Evolutionary conservation across 495 filamentous ascomycete genomes (phyloP), one percentile per base, ranked within the genome.

Genomic region (Aspergillus homomorphus): DNA sequence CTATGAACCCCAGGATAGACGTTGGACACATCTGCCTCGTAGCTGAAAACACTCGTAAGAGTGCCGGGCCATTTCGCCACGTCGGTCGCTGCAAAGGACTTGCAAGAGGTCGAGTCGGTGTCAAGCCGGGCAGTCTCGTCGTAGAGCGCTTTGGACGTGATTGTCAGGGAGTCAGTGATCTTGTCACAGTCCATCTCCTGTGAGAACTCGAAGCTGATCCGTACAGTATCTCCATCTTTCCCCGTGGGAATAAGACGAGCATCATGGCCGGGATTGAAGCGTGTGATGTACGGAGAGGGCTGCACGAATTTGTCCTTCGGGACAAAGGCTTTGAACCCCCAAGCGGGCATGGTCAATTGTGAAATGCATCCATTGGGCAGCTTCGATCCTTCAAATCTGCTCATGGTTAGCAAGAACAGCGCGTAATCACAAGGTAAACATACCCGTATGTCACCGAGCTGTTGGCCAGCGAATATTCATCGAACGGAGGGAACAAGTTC

Each of bases 1-100:
- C 73, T 69, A 57, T 89, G 79, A 15, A 89, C 69, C 38, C 87
- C 87, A 51, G 89, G 80, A n/a, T 75, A 77, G 3, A 89, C 84
- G 48, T 82, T 76, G 9, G 57, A 67, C 46, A 89, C 54, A 14
- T 69, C 81, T 4, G 76, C 78, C 14, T 60, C 69, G 24, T 51
- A 51, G 48, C 48, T 51, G 48, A 30, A 51, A n/a, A 51, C 48
- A 30, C 48, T 51, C 8, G 48, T 51, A 22, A 51, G 24, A 30
- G 48, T 23, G 1, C 48, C 48, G 1, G 48, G 48, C 48, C 48
- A 51, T 33, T 9, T 51, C 15, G 20, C 69, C 79, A 83, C 9
- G 55, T 66, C 81, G 14, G 66, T 68, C 1, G 54, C 45, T 1
- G 54, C 38, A 10, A 80, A 54, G 16, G 65, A 63, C 1, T 51